A percentile compares a stretch with the other conserved stretches of the same genome.
Conservation (phyloP, 306 rosid species). For the Carpinus viminea region DNA sequence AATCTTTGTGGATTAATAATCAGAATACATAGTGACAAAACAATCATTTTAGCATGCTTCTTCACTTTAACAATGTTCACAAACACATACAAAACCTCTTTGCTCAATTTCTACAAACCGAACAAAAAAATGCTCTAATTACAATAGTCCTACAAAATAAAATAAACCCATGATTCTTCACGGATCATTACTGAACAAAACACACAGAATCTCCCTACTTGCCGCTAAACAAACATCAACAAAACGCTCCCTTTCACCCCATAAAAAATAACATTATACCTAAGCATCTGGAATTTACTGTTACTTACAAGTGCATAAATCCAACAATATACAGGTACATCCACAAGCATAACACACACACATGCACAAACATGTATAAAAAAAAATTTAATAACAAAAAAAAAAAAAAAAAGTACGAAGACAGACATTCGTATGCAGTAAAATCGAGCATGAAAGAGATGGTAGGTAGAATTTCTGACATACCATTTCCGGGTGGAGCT, state of each 20-base stretch:
- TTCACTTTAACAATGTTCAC: background rate
- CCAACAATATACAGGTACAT: background rate
- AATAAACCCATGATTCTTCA: too few species aligned
- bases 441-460: background rate
- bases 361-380: background rate
- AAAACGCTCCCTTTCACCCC: background rate
- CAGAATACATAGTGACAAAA: background rate
- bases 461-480: background rate
- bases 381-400: too few species aligned
- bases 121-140: too few species aligned
- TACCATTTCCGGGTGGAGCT: background rate
- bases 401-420: too few species aligned
- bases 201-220: background rate
- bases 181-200: background rate
- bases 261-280: too few species aligned
- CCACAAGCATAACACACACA: background rate
- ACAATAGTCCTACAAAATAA: background rate
- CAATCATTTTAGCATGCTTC: background rate
- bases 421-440: background rate
- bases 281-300: background rate
- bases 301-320: background rate
- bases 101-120: background rate
- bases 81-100: background rate
- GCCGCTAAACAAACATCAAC: background rate
- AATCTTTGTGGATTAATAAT: background rate